phyloP scores from a whole-genome alignment of 257 asterid species.

The Jacaranda mimosifolia region DNA sequence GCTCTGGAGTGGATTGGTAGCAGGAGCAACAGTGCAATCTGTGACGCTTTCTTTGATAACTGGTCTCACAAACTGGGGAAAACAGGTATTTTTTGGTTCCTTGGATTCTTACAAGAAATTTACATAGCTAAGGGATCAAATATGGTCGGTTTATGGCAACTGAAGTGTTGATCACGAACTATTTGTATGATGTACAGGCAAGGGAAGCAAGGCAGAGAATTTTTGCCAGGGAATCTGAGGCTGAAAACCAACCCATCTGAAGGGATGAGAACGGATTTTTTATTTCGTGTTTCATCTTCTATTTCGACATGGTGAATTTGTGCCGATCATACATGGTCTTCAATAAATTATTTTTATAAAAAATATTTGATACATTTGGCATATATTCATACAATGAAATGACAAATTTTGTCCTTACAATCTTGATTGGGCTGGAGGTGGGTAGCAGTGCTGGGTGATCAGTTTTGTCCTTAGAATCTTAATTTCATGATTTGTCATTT shows the following conservation, averaged over 20 bases:
- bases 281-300: not conserved
- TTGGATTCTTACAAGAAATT: no score
- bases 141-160: not conserved
- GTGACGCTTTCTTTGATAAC: constrained; percentile 58
- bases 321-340: no score
- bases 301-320: no score
- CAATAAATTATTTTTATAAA: no score
- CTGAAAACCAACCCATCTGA: constrained; percentile 22
- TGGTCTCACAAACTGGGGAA: constrained; percentile 70
- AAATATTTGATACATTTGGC: no score
- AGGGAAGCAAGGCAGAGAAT: constrained; percentile 59
- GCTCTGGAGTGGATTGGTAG: constrained; percentile 79
- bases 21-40: constrained; percentile 68
- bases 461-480: no score
- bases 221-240: constrained; percentile 36
- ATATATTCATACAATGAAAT: no score
- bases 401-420: no score
- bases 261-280: not conserved
- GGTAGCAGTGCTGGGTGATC: no score
- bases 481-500: no score
- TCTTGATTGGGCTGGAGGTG: no score
- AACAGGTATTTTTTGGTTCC: constrained; percentile 5
- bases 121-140: no score
- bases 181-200: constrained; percentile 46
- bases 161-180: not conserved